A percentile compares a stretch with the other conserved stretches of the same genome.
Conservation (phyloP, 2,329 filamentous ascomycete species). For the Paecilomyces sp. region DNA sequence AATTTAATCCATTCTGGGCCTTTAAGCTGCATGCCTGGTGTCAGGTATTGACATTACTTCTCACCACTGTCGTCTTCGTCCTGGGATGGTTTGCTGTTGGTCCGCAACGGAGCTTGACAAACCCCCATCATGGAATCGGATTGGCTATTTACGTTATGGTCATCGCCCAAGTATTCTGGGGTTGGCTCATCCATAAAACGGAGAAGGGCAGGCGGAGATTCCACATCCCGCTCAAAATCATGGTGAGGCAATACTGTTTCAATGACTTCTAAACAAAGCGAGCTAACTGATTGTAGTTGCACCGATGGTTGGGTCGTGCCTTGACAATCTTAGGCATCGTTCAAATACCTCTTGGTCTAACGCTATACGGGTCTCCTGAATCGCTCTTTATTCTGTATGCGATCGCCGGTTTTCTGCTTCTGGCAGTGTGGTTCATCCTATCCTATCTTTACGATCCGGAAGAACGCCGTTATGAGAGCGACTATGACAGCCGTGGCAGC, state of each 20-base stretch:
- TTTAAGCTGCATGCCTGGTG: slow-evolving; percentile 57
- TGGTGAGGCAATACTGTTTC: slow-evolving; percentile 31
- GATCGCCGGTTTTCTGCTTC: slow-evolving; percentile 64
- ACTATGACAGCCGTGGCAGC: slow-evolving; percentile 53
- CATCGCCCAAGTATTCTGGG: slow-evolving; percentile 52
- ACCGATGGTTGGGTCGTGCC: slow-evolving; percentile 78
- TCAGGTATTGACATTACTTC: slow-evolving; percentile 53
- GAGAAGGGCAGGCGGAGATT: slow-evolving; percentile 47
- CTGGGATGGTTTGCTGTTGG: slow-evolving; percentile 60
- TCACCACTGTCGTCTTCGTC: slow-evolving; percentile 56
- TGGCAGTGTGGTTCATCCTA: slow-evolving; percentile 72
- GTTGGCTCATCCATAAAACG: slow-evolving; percentile 49
- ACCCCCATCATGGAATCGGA: slow-evolving; percentile 62
- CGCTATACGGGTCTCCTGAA: slow-evolving; percentile 84
- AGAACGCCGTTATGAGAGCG: slow-evolving; percentile 44
- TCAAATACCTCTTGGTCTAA: slow-evolving; percentile 82
- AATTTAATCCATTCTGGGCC: slow-evolving; percentile 46
- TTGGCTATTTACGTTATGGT: slow-evolving; percentile 57
- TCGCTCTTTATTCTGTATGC: slow-evolving; percentile 80
- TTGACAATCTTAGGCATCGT: slow-evolving; percentile 75
- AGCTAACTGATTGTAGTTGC: slow-evolving; percentile 54
- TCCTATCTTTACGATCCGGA: slow-evolving; percentile 58
- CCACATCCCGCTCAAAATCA: slow-evolving; percentile 51
- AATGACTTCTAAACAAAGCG: background rate
- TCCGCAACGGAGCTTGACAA: slow-evolving; percentile 52